Evolutionary conservation across 768 basidiomycete species (phyloP).

Genomic region (Leccinum longicurvipes): DNA sequence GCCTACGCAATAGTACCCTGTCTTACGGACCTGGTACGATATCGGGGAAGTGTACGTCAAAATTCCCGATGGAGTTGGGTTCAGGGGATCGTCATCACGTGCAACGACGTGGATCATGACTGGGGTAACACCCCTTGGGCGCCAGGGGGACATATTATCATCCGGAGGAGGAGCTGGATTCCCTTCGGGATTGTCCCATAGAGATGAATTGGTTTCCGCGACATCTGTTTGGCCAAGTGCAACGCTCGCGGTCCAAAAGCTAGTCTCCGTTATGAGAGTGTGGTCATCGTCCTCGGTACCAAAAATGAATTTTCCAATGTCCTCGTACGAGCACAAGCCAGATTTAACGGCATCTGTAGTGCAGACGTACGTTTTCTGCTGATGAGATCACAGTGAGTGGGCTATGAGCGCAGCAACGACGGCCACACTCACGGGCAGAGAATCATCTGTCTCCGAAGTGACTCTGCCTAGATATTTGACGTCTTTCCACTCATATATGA

Average conservation of each 20-base stretch:
- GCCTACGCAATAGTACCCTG: constrained; percentile 97
- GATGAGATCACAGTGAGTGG: constrained; percentile 18
- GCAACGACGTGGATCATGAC: constrained; percentile 5
- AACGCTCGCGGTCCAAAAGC: constrained; percentile 85
- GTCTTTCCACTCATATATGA: constrained; percentile 95
- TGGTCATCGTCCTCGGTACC: constrained; percentile 48
- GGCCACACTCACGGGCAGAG: constrained; percentile 57
- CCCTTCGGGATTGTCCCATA: constrained; percentile 61
- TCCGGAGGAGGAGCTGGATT: constrained; percentile 52
- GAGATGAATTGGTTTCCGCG: constrained; percentile 23
- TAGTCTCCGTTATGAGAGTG: constrained; percentile 64
- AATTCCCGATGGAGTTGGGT: constrained; percentile 48
- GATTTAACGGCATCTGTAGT: constrained; percentile 74
- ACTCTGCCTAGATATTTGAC: constrained; percentile 76
- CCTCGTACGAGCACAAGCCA: constrained; percentile 62
- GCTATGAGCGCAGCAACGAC: constrained; percentile 9
- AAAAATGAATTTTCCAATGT: constrained; percentile 91
- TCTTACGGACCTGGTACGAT: constrained; percentile 77
- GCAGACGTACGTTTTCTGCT: constrained; percentile 93
- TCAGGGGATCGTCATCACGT: constrained; percentile 33
- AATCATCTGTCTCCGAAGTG: constrained; percentile 50
- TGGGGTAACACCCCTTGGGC: constrained; percentile 22
- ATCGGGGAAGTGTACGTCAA: constrained; percentile 68
- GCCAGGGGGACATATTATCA: constrained; percentile 51
- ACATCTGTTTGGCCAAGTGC: constrained; percentile 43